These are phyloP conservation scores for Akebia trifoliata DNA, from an alignment of 164 flowering plant species.

Conservation along the genomic window DNA sequence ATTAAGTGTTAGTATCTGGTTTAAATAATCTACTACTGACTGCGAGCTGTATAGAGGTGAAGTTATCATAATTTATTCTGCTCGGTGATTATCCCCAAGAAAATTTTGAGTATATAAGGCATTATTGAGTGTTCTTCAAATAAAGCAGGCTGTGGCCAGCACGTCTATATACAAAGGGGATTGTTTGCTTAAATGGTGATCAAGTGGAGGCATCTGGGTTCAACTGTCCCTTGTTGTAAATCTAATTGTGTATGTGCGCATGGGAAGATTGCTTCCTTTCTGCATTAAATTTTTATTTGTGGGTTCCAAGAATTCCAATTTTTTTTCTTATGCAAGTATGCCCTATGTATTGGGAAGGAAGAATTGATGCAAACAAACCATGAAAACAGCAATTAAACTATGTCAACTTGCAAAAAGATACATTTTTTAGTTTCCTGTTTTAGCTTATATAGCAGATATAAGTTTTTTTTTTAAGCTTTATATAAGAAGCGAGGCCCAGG, in stretches of 20 bases:
- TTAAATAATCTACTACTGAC: constrained; percentile 4
- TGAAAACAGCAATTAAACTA: too few species aligned
- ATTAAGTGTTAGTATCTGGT: background rate
- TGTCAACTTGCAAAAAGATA: too few species aligned
- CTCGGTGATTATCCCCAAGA: constrained; percentile 10
- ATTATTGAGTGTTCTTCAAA: constrained; percentile 7
- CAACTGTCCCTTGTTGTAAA: background rate
- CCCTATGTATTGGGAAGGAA: too few species aligned
- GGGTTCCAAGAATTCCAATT: constrained; percentile 9
- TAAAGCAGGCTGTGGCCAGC: constrained; percentile 8
- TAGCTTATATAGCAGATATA: too few species aligned
- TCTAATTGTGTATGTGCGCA: background rate
- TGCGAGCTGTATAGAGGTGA: constrained; percentile 5
- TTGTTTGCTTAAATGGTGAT: background rate
- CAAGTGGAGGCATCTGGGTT: constrained; percentile 4
- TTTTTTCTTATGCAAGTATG: constrained; percentile 2
- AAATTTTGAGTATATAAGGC: constrained; percentile 4
- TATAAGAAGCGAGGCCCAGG: too few species aligned
- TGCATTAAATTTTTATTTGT: constrained; percentile 1
- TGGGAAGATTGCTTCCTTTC: background rate
- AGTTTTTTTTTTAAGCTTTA: too few species aligned
- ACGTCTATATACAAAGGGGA: constrained; percentile 1
- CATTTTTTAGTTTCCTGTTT: too few species aligned
- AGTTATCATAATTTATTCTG: constrained; percentile 14
- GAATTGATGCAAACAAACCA: too few species aligned